Conservation (phyloP, 306 rosid species). For the Crataegus laevigata region DNA sequence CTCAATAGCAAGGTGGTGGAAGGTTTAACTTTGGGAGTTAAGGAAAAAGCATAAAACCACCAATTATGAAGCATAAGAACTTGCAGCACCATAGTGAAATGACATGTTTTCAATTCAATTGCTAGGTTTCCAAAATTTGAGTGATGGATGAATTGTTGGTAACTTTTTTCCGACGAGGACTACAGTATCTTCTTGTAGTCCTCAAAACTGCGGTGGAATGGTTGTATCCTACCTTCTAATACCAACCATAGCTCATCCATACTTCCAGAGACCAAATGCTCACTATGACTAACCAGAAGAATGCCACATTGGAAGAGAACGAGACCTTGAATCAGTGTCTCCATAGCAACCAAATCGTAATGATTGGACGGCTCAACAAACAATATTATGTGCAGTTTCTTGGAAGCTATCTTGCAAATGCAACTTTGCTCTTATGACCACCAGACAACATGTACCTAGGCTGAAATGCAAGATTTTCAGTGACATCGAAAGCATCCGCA, state of each 20-base stretch:
- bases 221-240: too few species aligned
- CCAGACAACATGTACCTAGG: slow-evolving; percentile 99
- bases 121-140: too few species aligned
- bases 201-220: too few species aligned
- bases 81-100: too few species aligned
- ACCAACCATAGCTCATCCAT: slow-evolving; percentile 26
- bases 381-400: slow-evolving; percentile 90
- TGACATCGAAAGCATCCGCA: slow-evolving; percentile 88
- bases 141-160: too few species aligned
- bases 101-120: too few species aligned
- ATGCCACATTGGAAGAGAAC: slow-evolving; percentile 97
- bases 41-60: too few species aligned
- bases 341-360: slow-evolving; percentile 97
- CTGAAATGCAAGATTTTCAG: slow-evolving; percentile 96
- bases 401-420: slow-evolving; percentile 96
- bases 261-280: slow-evolving; percentile 95
- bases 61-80: too few species aligned
- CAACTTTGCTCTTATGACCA: slow-evolving; percentile 99
- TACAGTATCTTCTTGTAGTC: background rate
- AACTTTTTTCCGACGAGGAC: too few species aligned
- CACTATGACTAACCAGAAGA: slow-evolving; percentile 98
- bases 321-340: slow-evolving; percentile 96
- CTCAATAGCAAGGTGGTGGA: too few species aligned
- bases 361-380: slow-evolving; percentile 99
- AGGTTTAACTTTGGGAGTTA: too few species aligned